A percentile compares a stretch with the other conserved stretches of the same genome.
Conservation (phyloP, 306 rosid species). For the Gastrolobium bilobum region DNA sequence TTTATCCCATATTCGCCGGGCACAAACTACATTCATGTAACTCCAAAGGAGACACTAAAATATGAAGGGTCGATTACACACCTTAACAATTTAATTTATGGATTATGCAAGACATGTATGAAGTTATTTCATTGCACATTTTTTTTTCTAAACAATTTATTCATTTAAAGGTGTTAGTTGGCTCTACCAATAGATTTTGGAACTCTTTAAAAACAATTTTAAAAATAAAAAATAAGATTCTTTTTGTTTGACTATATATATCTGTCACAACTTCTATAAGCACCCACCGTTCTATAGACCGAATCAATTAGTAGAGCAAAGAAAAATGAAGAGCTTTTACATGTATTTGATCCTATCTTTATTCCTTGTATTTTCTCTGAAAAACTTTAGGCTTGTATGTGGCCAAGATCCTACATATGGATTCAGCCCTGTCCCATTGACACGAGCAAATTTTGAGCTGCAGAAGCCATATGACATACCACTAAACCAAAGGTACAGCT, state of each 20-base stretch:
- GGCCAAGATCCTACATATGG: conserved; percentile 60
- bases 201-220: neutral
- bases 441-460: conserved; percentile 41
- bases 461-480: conserved; percentile 60
- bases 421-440: conserved; percentile 59
- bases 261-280: neutral
- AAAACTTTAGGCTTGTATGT: conserved; percentile 7
- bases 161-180: neutral
- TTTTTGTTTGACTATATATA: neutral
- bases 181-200: neutral
- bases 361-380: neutral
- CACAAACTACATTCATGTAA: neutral
- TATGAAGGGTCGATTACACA: neutral
- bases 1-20: neutral
- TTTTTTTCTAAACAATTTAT: neutral
- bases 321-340: conserved; percentile 32
- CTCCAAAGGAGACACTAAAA: neutral
- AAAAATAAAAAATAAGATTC: neutral
- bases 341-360: conserved; percentile 11
- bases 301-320: neutral
- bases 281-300: neutral
- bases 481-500: conserved; percentile 49
- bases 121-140: neutral
- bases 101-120: neutral
- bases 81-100: neutral